These are phyloP conservation scores for Prunus davidiana DNA, from an alignment of 306 rosid species.

Conservation along the genomic window DNA sequence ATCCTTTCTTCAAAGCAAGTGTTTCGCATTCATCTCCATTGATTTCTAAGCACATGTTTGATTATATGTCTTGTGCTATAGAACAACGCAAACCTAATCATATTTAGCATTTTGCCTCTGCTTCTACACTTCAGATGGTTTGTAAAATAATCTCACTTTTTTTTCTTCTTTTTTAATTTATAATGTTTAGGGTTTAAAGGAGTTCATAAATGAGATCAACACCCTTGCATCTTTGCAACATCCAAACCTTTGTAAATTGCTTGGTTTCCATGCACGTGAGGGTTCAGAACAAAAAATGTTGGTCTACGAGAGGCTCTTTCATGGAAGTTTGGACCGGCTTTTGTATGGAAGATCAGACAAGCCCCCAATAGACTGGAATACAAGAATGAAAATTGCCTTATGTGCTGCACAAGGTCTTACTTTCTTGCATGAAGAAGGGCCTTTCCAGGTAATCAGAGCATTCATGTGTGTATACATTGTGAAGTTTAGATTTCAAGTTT, in stretches of 20 bases:
- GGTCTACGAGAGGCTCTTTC: slow-evolving; percentile 88
- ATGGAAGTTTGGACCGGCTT: slow-evolving; percentile 87
- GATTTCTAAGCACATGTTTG: neutral
- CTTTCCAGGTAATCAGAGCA: slow-evolving; percentile 80
- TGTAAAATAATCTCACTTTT: slow-evolving; percentile 14
- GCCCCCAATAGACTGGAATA: slow-evolving; percentile 93
- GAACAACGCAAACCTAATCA: neutral
- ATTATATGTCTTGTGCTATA: neutral
- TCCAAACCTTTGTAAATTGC: slow-evolving; percentile 93
- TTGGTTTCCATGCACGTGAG: slow-evolving; percentile 92
- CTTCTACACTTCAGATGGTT: neutral
- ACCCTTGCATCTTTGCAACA: slow-evolving; percentile 85
- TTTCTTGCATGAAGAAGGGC: slow-evolving; percentile 99
- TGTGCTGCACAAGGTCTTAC: slow-evolving; percentile 97
- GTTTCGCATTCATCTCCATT: neutral
- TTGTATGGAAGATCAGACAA: slow-evolving; percentile 90
- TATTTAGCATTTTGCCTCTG: neutral
- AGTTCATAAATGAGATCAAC: slow-evolving; percentile 72
- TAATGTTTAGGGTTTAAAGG: slow-evolving; percentile 72
- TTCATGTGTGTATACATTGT: neutral
- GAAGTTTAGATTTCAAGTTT: neutral
- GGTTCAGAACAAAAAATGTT: slow-evolving; percentile 74
- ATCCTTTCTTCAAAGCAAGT: neutral
- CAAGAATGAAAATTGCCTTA: slow-evolving; percentile 88
- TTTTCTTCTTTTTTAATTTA: slow-evolving; percentile 2